phyloP scores from a whole-genome alignment of 2,329 filamentous ascomycete genomes.

The Microcyclospora pomicola region DNA sequence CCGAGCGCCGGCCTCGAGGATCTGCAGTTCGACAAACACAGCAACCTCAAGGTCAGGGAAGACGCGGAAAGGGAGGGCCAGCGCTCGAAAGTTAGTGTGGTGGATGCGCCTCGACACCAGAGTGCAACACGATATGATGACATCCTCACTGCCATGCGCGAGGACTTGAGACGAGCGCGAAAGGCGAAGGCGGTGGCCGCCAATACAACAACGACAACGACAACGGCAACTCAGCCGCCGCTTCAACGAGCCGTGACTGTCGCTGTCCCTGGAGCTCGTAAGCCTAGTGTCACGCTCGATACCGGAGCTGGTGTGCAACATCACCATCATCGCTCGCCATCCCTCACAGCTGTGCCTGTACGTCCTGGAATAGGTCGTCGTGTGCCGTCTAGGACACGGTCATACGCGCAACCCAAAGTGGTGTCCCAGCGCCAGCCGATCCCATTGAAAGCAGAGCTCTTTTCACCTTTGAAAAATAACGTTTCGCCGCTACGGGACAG shows the following conservation, averaged over 20 bases:
- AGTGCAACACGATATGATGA: constrained; percentile 18
- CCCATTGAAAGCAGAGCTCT: constrained; percentile 21
- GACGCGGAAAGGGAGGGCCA: constrained; percentile 3
- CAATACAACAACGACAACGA: constrained; percentile 1
- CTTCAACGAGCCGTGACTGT: background rate
- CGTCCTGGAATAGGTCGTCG: constrained; percentile 14
- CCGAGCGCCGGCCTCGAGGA: background rate
- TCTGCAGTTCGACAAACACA: constrained; percentile 18
- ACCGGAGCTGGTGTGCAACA: constrained; percentile 7
- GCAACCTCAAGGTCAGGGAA: constrained; percentile 15
- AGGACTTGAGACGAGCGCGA: constrained; percentile 16
- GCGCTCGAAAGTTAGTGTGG: constrained; percentile 3
- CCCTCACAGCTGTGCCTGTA: constrained; percentile 16
- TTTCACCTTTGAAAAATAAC: constrained; percentile 19
- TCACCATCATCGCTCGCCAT: constrained; percentile 11
- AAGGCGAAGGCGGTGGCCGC: background rate
- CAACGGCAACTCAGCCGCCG: constrained; percentile 1
- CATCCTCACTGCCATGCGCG: constrained; percentile 22
- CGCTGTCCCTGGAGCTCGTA: constrained; percentile 1
- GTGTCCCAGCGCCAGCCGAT: constrained; percentile 17
- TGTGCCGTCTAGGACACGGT: constrained; percentile 14
- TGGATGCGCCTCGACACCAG: constrained; percentile 5
- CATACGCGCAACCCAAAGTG: constrained; percentile 20
- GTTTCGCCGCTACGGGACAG: too few species aligned
- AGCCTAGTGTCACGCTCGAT: constrained; percentile 8